These are phyloP conservation scores for Amborella trichopoda DNA, from an alignment of 164 flowering plant genomes.

Conservation along the genomic window DNA sequence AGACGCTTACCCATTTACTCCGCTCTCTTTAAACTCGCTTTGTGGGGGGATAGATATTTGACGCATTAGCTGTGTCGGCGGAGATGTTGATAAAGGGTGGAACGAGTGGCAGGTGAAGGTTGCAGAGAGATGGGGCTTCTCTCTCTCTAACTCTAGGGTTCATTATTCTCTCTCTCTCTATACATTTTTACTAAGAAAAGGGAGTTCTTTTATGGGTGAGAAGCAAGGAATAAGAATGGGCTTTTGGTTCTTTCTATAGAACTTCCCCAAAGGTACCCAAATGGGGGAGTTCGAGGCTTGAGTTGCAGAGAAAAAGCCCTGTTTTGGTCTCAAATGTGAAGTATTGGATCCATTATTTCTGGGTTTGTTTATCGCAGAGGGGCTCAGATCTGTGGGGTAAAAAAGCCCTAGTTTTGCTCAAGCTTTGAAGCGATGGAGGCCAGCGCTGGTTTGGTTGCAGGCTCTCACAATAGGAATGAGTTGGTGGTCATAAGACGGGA, in stretches of 20 bases:
- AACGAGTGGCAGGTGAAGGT: slow-evolving; percentile 11
- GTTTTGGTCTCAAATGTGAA: neutral
- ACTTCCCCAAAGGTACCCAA: slow-evolving; percentile 2
- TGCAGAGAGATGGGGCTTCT: slow-evolving; percentile 7
- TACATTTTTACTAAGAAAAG: slow-evolving; percentile 12
- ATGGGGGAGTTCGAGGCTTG: slow-evolving; percentile 10
- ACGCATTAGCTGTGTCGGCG: slow-evolving; percentile 27
- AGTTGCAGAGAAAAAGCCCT: neutral
- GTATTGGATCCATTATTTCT: neutral
- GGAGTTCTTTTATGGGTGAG: slow-evolving; percentile 10
- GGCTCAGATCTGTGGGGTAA: neutral
- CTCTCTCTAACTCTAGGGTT: slow-evolving; percentile 1
- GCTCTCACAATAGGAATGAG: slow-evolving; percentile 55
- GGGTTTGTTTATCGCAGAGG: neutral
- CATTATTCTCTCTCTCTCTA: neutral
- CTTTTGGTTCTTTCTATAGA: neutral
- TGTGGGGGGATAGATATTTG: no score
- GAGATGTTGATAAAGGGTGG: slow-evolving; percentile 17
- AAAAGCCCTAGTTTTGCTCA: neutral
- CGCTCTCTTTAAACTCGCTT: no score
- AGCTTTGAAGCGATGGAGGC: slow-evolving; percentile 31
- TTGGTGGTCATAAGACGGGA: slow-evolving; percentile 44
- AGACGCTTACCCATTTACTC: no score
- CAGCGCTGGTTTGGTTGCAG: slow-evolving; percentile 48
- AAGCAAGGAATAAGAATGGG: slow-evolving; percentile 17